A percentile compares a stretch with the other conserved stretches of the same genome.
These are phyloP conservation scores for Carallia pectinifolia DNA, from an alignment of 345 rosid species.

Conservation along the genomic window DNA sequence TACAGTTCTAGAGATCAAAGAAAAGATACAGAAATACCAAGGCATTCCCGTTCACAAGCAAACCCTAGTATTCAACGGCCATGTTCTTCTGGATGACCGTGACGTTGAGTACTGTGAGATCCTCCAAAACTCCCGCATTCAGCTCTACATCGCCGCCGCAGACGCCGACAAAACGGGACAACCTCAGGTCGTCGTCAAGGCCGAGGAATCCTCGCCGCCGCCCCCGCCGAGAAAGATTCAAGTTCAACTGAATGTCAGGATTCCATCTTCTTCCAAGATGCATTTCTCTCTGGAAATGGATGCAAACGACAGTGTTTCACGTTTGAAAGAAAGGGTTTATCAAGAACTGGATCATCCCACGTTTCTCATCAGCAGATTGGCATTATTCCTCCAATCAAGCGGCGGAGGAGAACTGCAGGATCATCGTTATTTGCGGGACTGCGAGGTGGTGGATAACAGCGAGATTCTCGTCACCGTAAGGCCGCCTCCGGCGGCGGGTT, in stretches of 20 bases:
- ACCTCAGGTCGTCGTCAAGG: constrained; percentile 25
- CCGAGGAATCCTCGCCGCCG: constrained; percentile 22
- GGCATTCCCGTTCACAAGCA: constrained; percentile 52
- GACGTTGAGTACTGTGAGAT: constrained; percentile 55
- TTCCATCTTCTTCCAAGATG: constrained; percentile 33
- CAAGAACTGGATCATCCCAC: constrained; percentile 31
- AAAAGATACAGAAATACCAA: constrained; percentile 65
- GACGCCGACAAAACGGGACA: not conserved
- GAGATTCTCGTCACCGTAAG: constrained; percentile 32
- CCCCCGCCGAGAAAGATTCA: constrained; percentile 28
- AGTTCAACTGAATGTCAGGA: constrained; percentile 35
- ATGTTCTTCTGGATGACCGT: constrained; percentile 56
- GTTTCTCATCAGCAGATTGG: constrained; percentile 27
- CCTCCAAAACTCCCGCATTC: constrained; percentile 60
- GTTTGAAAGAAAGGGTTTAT: constrained; percentile 44
- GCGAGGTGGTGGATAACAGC: constrained; percentile 30
- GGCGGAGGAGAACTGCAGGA: constrained; percentile 38
- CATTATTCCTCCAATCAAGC: constrained; percentile 20
- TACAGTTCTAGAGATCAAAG: constrained; percentile 69
- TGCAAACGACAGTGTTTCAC: constrained; percentile 27
- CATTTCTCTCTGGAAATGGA: constrained; percentile 27
- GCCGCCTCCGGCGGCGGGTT: constrained; percentile 29
- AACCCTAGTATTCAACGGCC: constrained; percentile 63
- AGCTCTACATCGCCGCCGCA: constrained; percentile 40
- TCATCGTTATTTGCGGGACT: constrained; percentile 24